Evolutionary conservation across 2,329 filamentous ascomycete species (phyloP), one percentile per base, ranked within the genome.

Genomic region (Sclerotinia nivalis): DNA sequence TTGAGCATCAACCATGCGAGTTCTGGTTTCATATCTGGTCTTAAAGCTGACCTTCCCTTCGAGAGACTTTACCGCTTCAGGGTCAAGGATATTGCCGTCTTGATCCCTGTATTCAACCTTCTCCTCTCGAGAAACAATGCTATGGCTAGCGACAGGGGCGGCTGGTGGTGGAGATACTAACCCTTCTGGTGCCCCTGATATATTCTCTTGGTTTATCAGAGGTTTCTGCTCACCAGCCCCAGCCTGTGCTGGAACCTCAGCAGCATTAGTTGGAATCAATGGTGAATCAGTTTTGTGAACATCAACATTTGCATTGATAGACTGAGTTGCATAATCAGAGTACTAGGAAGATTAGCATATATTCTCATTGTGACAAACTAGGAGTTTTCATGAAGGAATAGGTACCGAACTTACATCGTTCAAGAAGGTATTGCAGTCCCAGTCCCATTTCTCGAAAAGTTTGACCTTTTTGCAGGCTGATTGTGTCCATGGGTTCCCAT

Each of bases 361-460:
- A 56, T 55, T 69, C 68, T 56, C 22, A 31, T n/a, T 15, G 6
- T 28, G 15, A 20, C 5, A 54, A 43, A 31, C 18, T 28, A 50
- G 34, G 34, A 22, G 9, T 28, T 28, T n/a, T 22, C 22, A 18
- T 52, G 31, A 52, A 13, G 25, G 10, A 28, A 40, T 18, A 20
- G 1, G 52, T 68, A 28, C 40, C n/a, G 47, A 68, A 90, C 92
- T 92, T 89, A 97, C 94, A 79, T 89, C 89, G 74, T 90, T 89
- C 76, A 91, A 85, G 84, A 99, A 99, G 71, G 88, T 94, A 81
- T 97, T 97, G 87, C 96, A 99, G 81, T 99, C 96, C 87, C 95
- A 99, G 80, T 99, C 96, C 96, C 96, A 99, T 1, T 89, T 90
- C 70, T 86, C 84, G 78, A 98, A 90, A 18, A 99, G 84, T 84